These are phyloP conservation scores for Mycena vulgaris DNA, from an alignment of 768 basidiomycete genomes.

Conservation along the genomic window DNA sequence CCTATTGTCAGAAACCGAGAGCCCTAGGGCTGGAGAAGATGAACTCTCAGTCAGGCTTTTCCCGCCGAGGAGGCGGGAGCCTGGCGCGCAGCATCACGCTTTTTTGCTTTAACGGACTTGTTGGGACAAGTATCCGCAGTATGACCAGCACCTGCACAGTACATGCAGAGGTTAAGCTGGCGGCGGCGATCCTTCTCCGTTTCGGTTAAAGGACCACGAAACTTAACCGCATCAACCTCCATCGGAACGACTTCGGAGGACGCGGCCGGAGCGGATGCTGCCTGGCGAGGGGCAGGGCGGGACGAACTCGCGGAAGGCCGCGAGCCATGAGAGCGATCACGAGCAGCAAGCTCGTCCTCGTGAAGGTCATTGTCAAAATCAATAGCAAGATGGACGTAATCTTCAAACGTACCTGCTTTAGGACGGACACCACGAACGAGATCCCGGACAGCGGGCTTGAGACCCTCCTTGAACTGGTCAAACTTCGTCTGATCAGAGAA, in stretches of 20 bases:
- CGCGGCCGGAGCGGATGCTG: not conserved
- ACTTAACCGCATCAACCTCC: conserved; percentile 18
- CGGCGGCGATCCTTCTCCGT: conserved; percentile 19
- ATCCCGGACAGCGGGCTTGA: not conserved
- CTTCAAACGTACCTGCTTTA: conserved; percentile 1
- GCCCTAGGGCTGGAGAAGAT: no score
- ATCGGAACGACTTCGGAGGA: conserved; percentile 19
- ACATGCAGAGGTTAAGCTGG: no score
- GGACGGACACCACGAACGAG: not conserved
- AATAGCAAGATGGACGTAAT: conserved; percentile 11
- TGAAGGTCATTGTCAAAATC: conserved; percentile 18
- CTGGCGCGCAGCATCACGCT: conserved; percentile 6
- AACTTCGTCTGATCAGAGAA: conserved; percentile 27
- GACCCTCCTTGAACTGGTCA: conserved; percentile 12
- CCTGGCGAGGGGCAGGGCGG: conserved; percentile 2
- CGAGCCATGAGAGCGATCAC: not conserved
- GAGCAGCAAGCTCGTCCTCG: not conserved
- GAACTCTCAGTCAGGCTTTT: no score
- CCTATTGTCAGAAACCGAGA: no score
- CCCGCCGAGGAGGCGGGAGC: conserved; percentile 23
- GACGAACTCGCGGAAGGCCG: not conserved
- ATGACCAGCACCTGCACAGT: no score
- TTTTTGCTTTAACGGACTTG: conserved; percentile 1
- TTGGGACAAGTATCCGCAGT: no score
- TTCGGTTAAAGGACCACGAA: conserved; percentile 7